Evolutionary conservation across 163 green algal genomes (phyloP), one percentile per base, ranked within the genome.

Genomic region (Trebouxia gelatinosa): DNA sequence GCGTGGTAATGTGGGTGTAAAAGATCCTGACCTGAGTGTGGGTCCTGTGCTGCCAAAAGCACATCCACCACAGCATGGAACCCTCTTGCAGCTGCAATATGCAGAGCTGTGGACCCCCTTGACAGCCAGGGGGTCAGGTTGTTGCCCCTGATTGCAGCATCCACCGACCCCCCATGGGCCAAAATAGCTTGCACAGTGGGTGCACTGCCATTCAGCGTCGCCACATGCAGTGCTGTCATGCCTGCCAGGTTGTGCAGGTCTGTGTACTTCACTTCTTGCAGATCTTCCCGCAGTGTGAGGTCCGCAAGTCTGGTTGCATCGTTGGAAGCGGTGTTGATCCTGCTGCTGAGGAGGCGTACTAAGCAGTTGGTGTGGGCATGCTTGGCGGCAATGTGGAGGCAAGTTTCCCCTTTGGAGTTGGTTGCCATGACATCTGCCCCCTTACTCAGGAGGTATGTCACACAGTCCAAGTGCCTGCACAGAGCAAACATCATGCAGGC

Each of bases 151-250:
- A 78, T 78, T 54, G 50, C 39, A 16, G 66, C 57, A 39, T 79
- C 75, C 4, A 72, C 26, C 5, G 46, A 46, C 5, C 75, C 80
- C 11, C 80, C 80, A n/a, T 43, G 43, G 16, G 43, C 68, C 28
- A 31, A 29, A 43, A 85, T 59, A 38, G 50, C 50, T n/a, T 43
- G 71, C 29, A 39, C 51, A 21, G 71, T 51, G 13, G 54, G 31
- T 51, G 70, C 23, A 50, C 80, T 82, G 58, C 75, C 75, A 43
- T 79, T 79, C 28, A 85, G n/a, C 1, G 80, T 46, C 16, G 80
- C 80, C 35, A 81, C 40, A 54, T 85, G 80, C 67, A 85, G 75
- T 43, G 80, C 75, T 39, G 65, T 81, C 75, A 85, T 48, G 26
- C 80, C 80, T 17, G 70, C 48, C 5, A 57, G 67, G 35, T 83